These are phyloP conservation scores for Penicillium pulvis DNA, from an alignment of 495 filamentous ascomycete species.

Conservation along the genomic window DNA sequence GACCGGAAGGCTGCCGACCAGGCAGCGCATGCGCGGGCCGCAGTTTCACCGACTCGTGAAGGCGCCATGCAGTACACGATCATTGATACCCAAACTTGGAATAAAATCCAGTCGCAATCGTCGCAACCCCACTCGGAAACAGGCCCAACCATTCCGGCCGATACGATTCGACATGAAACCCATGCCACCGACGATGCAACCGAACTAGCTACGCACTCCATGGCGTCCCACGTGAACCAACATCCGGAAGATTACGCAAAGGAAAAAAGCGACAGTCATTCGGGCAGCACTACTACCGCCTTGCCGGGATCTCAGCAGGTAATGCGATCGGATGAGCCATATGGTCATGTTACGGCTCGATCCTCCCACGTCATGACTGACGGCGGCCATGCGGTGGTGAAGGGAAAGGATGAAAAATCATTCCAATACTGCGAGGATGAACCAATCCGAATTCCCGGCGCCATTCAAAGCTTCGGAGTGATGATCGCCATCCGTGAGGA, in stretches of 20 bases:
- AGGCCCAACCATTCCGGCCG: constrained; percentile 17
- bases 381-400: constrained; percentile 83
- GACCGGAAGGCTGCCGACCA: constrained; percentile 46
- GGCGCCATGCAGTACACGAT: constrained; percentile 36
- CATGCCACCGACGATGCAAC: constrained; percentile 17
- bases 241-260: constrained; percentile 27
- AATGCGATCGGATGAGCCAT: constrained; percentile 30
- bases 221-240: constrained; percentile 22
- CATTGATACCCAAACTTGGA: constrained; percentile 36
- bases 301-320: constrained; percentile 5
- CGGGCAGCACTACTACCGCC: constrained; percentile 5
- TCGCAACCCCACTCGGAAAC: constrained; percentile 3
- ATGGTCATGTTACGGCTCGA: constrained; percentile 61
- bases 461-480: constrained; percentile 83
- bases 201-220: constrained; percentile 26
- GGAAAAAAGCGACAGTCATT: constrained; percentile 13
- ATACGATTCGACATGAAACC: constrained; percentile 16
- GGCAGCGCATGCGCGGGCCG: constrained; percentile 9
- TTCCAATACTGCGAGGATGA: constrained; percentile 90
- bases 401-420: constrained; percentile 68
- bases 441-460: constrained; percentile 88
- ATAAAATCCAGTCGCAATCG: constrained; percentile 22
- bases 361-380: constrained; percentile 81
- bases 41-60: constrained; percentile 26
- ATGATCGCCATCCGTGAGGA: constrained; percentile 78